These are phyloP conservation scores for Penicillium tannophilum DNA, from an alignment of 495 filamentous ascomycete species.

Conservation along the genomic window DNA sequence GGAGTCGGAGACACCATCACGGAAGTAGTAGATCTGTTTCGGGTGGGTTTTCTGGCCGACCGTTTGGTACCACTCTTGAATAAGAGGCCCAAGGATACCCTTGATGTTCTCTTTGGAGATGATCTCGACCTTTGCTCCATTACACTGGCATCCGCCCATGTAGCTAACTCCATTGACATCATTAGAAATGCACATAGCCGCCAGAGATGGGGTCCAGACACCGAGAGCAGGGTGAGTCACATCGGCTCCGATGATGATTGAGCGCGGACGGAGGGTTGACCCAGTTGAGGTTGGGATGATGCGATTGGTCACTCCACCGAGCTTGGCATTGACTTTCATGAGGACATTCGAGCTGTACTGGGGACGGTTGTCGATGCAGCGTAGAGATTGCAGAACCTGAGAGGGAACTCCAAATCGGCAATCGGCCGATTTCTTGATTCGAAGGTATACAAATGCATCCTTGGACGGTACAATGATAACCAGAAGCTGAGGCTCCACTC, in stretches of 20 bases:
- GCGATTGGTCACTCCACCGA: slow-evolving; percentile 74
- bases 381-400: slow-evolving; percentile 65
- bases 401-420: slow-evolving; percentile 76
- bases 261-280: slow-evolving; percentile 48
- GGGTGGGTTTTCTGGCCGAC: slow-evolving; percentile 52
- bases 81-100: slow-evolving; percentile 60
- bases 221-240: slow-evolving; percentile 82
- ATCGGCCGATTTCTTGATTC: slow-evolving; percentile 81
- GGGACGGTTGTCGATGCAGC: slow-evolving; percentile 60
- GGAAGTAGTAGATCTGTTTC: slow-evolving; percentile 82
- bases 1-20: slow-evolving; percentile 89
- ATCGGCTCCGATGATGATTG: slow-evolving; percentile 84
- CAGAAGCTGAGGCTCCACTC: slow-evolving; percentile 60
- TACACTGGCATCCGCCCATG: slow-evolving; percentile 73
- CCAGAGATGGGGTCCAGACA: slow-evolving; percentile 67
- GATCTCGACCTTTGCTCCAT: slow-evolving; percentile 76
- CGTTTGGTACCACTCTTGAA: slow-evolving; percentile 63
- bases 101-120: slow-evolving; percentile 65
- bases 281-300: slow-evolving; percentile 37
- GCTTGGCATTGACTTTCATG: slow-evolving; percentile 95
- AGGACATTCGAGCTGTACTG: slow-evolving; percentile 88
- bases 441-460: slow-evolving; percentile 65
- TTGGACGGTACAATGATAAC: slow-evolving; percentile 72
- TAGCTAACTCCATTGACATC: slow-evolving; percentile 71
- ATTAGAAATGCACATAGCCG: slow-evolving; percentile 81